Base-by-base conservation (phyloP, 1,139 yeast genomes). In the Geotrichum carabidarum region DNA sequence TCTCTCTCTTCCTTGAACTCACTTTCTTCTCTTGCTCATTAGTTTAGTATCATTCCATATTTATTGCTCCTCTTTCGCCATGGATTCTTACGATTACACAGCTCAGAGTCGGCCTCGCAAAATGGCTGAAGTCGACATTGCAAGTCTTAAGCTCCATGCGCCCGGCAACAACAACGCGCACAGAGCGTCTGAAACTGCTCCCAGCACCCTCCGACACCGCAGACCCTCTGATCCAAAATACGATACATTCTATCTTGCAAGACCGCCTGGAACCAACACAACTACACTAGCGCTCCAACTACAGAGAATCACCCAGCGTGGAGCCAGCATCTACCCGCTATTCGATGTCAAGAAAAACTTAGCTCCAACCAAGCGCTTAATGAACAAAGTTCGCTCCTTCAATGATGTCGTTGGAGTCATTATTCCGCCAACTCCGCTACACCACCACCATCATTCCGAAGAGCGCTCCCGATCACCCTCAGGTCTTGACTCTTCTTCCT, bases 161-260 rank as follows among this genome's bases (percentile, higher is more conserved):
- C 14, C 14, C 37, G 12, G 6, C 37, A 12, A 11, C 4, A 34
- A 4, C 37, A 12, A 4, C 37, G 4, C 37, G 5, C 37, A 34
- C 12, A 11, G 37, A 11, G 37, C 37, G 2, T 4, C 37, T 34
- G 37, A 34, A 34, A 11, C 3, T n/a, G 12, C 40, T 17, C 3
- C 40, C n/a, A n/a, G 9, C 15, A 8, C 8, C 40, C 40, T 12
- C 40, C 40, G 40, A 14, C 40, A 37, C 15, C 40, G 15, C 40
- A 14, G 15, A n/a, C 40, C 17, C 17, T 34, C 37, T 11, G 18
- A 14, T 2, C 40, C n/a, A 9, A 37, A 37, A 37, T n/a, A 42
- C 12, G 54, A 46, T 11, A n/a, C 51, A 8, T 52, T 37, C 36
- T 52, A 37, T 31, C 48, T 52, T 15, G 51, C 55, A 8, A 42